Base-by-base conservation (phyloP, 768 basidiomycete species). In the Auriculariales sp. region DNA sequence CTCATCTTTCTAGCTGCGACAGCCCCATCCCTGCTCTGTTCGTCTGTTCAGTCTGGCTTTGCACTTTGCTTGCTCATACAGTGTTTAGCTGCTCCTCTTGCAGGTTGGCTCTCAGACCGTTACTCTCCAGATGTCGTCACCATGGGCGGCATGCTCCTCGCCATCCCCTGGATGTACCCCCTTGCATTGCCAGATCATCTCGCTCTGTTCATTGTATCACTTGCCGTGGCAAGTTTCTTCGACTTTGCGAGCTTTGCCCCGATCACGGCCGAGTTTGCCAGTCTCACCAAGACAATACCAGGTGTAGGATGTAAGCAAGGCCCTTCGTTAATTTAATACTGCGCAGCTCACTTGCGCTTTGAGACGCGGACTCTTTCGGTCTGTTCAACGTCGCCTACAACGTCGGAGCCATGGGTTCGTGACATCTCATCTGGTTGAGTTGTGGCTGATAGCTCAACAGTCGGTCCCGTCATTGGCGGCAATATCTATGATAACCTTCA, bases 331-430 rank as follows among this genome's bases (percentile, higher is more conserved):
- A 33, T n/a, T 44, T 42, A 39, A 44, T 35, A 52, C 35, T 55
- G n/a, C 46, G 42, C 17, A 22, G 22, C 14, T 34, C 32, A 10
- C 15, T 29, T 51, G 25, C 44, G 27, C n/a, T 1, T 42, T 27
- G 55, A 86, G 84, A 81, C 61, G 83, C 74, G 1, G 83, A 87
- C 56, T 71, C 82, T 2, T 87, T 84, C 56, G 83, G 77, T 3
- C 78, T 77, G 1, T 84, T 83, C 59, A 88, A 85, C 63, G 57
- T 86, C 10, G 76, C 75, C 2, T 84, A 78, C 53, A 82, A 79
- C 1, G 58, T 82, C 49, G 83, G 81, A 28, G 72, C 78, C 29
- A 64, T 75, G 45, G 58, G 83, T 83, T 55, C 60, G 73, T 65
- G 15, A 10, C 34, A 48, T n/a, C 31, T n/a, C n/a, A n/a, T n/a